phyloP scores from a whole-genome alignment of 352 stramenopile species.

The Achlya hypogyna region DNA sequence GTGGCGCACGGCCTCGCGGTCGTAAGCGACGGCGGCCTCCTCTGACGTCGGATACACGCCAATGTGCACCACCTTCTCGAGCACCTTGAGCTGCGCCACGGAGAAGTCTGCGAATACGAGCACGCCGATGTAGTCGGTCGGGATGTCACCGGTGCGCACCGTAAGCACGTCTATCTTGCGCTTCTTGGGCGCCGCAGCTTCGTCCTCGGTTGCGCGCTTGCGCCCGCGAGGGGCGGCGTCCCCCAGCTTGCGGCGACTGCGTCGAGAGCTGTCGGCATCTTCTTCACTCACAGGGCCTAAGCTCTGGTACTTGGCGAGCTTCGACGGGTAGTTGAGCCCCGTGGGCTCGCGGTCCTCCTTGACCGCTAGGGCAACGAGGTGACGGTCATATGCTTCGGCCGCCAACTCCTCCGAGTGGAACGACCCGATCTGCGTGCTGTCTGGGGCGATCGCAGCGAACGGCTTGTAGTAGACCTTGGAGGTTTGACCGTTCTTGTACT shows the following conservation, averaged over 20 bases:
- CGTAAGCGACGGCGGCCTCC: slow-evolving; percentile 70
- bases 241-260: background rate
- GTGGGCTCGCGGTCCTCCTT: background rate
- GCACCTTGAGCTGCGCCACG: slow-evolving; percentile 67
- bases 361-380: background rate
- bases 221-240: background rate
- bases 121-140: slow-evolving; percentile 67
- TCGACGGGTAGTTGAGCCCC: slow-evolving; percentile 5
- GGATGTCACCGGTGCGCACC: background rate
- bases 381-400: slow-evolving; percentile 59
- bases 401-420: slow-evolving; percentile 73
- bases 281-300: background rate
- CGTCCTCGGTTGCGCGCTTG: background rate
- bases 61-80: slow-evolving; percentile 68
- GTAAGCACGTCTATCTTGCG: slow-evolving; percentile 26
- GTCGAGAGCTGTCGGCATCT: background rate
- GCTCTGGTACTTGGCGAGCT: slow-evolving; percentile 9
- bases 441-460: slow-evolving; percentile 61
- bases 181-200: slow-evolving; percentile 23
- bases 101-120: slow-evolving; percentile 61
- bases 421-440: slow-evolving; percentile 57
- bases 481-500: slow-evolving; percentile 37
- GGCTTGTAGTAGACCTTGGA: slow-evolving; percentile 69
- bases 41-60: slow-evolving; percentile 56
- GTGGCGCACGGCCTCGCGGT: slow-evolving; percentile 56